phyloP scores from a whole-genome alignment of 2,329 filamentous ascomycete species.

The Sclerotinia trifoliorum region DNA sequence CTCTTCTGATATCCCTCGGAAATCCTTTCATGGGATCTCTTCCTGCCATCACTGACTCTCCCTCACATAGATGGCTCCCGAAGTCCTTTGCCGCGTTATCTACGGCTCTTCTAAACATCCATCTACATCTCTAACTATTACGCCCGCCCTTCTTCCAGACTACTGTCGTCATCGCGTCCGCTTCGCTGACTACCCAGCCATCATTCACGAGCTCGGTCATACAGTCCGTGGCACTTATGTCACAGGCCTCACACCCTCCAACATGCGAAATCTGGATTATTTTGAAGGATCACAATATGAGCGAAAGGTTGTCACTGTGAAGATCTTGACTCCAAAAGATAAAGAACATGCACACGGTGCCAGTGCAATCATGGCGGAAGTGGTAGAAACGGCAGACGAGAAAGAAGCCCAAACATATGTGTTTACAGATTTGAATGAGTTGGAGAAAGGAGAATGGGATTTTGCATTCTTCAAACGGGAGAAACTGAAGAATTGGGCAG shows the following conservation, averaged over 20 bases:
- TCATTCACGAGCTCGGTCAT: slow-evolving; percentile 56
- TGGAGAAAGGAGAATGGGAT: slow-evolving; percentile 83
- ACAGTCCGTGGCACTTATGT: slow-evolving; percentile 74
- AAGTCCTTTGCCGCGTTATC: slow-evolving; percentile 82
- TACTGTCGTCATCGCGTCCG: slow-evolving; percentile 71
- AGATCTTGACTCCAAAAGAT: slow-evolving; percentile 42
- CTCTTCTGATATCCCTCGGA: too few species aligned
- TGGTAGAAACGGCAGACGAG: slow-evolving; percentile 23
- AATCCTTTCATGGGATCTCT: neutral
- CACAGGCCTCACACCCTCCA: slow-evolving; percentile 72
- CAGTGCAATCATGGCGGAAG: slow-evolving; percentile 19
- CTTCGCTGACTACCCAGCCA: slow-evolving; percentile 75
- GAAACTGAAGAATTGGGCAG: slow-evolving; percentile 58
- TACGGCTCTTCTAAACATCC: slow-evolving; percentile 49
- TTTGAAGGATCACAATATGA: slow-evolving; percentile 81
- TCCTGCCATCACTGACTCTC: neutral
- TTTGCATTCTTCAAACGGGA: slow-evolving; percentile 78
- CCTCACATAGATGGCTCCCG: slow-evolving; percentile 67
- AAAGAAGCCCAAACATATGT: slow-evolving; percentile 60
- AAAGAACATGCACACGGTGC: neutral
- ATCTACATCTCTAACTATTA: slow-evolving; percentile 56
- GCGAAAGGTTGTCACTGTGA: slow-evolving; percentile 55
- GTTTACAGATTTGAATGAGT: slow-evolving; percentile 48
- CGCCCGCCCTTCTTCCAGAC: slow-evolving; percentile 71
- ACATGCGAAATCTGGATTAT: slow-evolving; percentile 71